A percentile compares a stretch with the other conserved stretches of the same genome.
These are phyloP conservation scores for Cutaneotrichosporon sp. DNA, from an alignment of 1,284 basidiomycete species.

Conservation along the genomic window DNA sequence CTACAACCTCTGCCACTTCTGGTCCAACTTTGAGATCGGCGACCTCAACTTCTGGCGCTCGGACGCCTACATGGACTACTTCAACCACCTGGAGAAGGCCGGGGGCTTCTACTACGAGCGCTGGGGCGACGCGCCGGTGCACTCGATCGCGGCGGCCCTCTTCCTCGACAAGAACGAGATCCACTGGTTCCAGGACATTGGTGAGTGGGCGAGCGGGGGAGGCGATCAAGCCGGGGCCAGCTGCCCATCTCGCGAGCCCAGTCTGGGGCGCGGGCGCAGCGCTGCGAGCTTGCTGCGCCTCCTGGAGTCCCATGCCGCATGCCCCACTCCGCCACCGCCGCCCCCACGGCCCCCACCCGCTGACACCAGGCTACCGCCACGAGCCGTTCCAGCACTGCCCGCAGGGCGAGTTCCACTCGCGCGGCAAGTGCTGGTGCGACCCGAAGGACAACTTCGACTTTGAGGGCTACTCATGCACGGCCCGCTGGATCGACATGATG, in stretches of 20 bases:
- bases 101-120: constrained; percentile 83
- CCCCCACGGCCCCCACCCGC: neutral
- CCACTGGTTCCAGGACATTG: constrained; percentile 67
- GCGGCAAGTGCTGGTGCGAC: constrained; percentile 53
- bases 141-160: constrained; percentile 74
- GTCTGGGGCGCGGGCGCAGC: no score
- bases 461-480: constrained; percentile 36
- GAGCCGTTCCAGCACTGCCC: constrained; percentile 55
- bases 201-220: neutral
- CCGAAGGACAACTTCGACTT: constrained; percentile 50
- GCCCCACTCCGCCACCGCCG: neutral
- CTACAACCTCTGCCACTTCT: constrained; percentile 49
- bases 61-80: constrained; percentile 74
- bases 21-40: constrained; percentile 85
- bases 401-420: constrained; percentile 49
- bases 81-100: constrained; percentile 70
- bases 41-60: constrained; percentile 72
- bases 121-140: constrained; percentile 80
- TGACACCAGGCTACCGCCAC: constrained; percentile 45
- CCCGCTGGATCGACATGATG: neutral
- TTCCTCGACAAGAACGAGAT: constrained; percentile 70
- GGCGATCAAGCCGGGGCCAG: no score
- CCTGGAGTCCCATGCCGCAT: neutral
- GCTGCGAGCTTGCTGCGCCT: no score
- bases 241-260: no score